phyloP scores from a whole-genome alignment of 1,139 yeast genomes.

The Candida freyschussii region DNA sequence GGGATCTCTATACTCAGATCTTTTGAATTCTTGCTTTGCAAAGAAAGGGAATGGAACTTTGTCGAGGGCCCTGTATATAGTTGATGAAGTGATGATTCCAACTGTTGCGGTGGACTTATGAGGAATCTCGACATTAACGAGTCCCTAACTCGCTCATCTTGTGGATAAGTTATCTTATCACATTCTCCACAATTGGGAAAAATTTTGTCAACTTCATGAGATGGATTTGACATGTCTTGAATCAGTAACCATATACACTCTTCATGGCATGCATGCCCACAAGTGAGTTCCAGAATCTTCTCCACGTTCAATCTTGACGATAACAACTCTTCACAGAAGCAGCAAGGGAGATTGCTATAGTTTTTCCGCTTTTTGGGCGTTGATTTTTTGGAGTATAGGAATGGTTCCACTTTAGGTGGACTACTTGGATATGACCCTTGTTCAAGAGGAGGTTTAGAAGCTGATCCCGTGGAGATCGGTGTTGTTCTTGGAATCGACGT shows the following conservation, averaged over 20 bases:
- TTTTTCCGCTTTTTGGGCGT: constrained; percentile 17
- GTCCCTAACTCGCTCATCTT: constrained; percentile 24
- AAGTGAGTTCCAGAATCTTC: constrained; percentile 29
- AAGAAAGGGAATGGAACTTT: constrained; percentile 17
- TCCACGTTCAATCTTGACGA: constrained; percentile 26
- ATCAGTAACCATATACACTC: constrained; percentile 31
- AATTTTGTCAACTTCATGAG: constrained; percentile 15
- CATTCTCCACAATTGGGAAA: constrained; percentile 31
- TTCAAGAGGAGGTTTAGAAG: not conserved
- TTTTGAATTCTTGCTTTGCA: constrained; percentile 22
- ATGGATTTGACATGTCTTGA: constrained; percentile 17
- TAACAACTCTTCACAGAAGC: constrained; percentile 32
- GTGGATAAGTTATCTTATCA: constrained; percentile 27
- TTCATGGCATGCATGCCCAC: constrained; percentile 33
- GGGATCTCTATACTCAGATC: constrained; percentile 23
- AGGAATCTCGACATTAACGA: constrained; percentile 24
- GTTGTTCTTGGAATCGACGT: constrained; percentile 17
- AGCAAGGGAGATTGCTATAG: constrained; percentile 23
- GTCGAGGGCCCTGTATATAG: constrained; percentile 2
- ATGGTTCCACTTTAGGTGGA: constrained; percentile 20
- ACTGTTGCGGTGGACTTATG: constrained; percentile 11
- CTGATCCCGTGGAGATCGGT: constrained; percentile 3
- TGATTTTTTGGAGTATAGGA: constrained; percentile 10
- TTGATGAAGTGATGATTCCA: constrained; percentile 1
- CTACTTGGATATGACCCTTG: constrained; percentile 1